A percentile compares a stretch with the other conserved stretches of the same genome.
Conservation (phyloP, 2,329 filamentous ascomycete genomes). For the Rosellinia necatrix region DNA sequence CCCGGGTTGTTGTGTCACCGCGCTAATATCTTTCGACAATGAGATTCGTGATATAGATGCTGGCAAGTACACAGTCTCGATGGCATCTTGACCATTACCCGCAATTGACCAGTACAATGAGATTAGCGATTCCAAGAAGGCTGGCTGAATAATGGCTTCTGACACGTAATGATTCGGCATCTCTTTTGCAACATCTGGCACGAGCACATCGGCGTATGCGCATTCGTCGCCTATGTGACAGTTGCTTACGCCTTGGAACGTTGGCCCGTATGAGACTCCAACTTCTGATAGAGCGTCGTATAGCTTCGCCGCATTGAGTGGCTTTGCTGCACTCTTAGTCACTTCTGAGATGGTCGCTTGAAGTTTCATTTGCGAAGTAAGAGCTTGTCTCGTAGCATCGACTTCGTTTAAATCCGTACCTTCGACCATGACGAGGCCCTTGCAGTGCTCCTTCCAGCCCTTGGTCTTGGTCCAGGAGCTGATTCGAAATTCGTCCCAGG, state of each 20-base stretch:
- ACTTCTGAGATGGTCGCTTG: slow-evolving; percentile 39
- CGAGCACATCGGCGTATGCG: slow-evolving; percentile 43
- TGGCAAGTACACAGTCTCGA: slow-evolving; percentile 49
- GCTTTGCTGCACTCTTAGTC: slow-evolving; percentile 35
- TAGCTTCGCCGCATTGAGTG: slow-evolving; percentile 44
- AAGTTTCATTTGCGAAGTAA: slow-evolving; percentile 39
- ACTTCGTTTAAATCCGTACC: slow-evolving; percentile 47
- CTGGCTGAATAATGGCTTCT: slow-evolving; percentile 44
- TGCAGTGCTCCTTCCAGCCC: slow-evolving; percentile 64
- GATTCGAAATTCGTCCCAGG: slow-evolving; percentile 62
- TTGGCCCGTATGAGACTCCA: slow-evolving; percentile 55
- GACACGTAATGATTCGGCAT: slow-evolving; percentile 46
- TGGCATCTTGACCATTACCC: slow-evolving; percentile 34
- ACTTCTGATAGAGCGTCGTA: slow-evolving; percentile 52
- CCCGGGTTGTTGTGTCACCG: slow-evolving; percentile 36
- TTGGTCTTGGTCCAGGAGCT: slow-evolving; percentile 56
- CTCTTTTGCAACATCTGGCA: slow-evolving; percentile 45
- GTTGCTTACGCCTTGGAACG: slow-evolving; percentile 56
- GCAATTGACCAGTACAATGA: slow-evolving; percentile 49
- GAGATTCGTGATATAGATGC: slow-evolving; percentile 47
- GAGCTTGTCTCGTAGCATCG: slow-evolving; percentile 42
- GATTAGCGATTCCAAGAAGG: slow-evolving; percentile 48
- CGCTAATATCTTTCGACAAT: slow-evolving; percentile 41
- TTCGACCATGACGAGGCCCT: slow-evolving; percentile 53
- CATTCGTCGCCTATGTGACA: slow-evolving; percentile 46